Percentiles rank a stretch among this genome's conserved stretches.
Evolutionary conservation across 2,329 filamentous ascomycete species (phyloP).

Genomic region (Corynespora cassiicola): DNA sequence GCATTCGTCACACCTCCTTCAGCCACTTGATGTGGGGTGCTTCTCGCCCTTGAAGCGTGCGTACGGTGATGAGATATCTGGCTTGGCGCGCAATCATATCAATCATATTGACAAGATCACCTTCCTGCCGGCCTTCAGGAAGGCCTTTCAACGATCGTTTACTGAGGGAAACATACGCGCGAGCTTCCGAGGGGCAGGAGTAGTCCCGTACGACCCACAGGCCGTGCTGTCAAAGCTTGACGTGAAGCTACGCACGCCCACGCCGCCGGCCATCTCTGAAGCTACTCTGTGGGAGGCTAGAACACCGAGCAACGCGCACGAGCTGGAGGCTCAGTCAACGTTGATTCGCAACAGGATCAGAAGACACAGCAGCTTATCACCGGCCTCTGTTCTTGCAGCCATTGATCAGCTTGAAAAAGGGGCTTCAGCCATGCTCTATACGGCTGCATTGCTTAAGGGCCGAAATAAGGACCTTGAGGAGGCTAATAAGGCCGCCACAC

Average conservation of each 20-base stretch:
- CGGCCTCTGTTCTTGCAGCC: constrained; percentile 9
- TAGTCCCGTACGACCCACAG: constrained; percentile 38
- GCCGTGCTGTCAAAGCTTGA: constrained; percentile 38
- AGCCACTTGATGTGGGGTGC: constrained; percentile 47
- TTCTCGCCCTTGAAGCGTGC: constrained; percentile 41
- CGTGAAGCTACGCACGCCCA: constrained; percentile 14
- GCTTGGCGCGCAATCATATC: constrained; percentile 29
- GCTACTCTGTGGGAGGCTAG: constrained; percentile 8
- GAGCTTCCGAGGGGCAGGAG: constrained; percentile 36
- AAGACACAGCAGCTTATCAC: constrained; percentile 10
- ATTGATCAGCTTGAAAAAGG: too few relatives aligned
- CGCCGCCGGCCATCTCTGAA: constrained; percentile 1
- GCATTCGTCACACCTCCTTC: constrained; percentile 44
- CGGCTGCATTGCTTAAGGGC: too few relatives aligned
- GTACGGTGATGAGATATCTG: constrained; percentile 34
- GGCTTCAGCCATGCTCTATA: too few relatives aligned
- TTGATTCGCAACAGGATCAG: constrained; percentile 7
- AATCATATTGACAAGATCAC: constrained; percentile 35
- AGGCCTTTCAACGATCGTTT: constrained; percentile 27
- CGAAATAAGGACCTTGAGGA: too few relatives aligned
- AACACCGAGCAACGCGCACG: constrained; percentile 11
- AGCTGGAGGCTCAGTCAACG: constrained; percentile 14
- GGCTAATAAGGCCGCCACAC: too few relatives aligned
- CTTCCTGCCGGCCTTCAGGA: constrained; percentile 25
- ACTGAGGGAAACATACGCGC: constrained; percentile 29